These are phyloP conservation scores for Kurtzmaniella natalensis DNA, from an alignment of 1,139 yeast genomes.

Conservation along the genomic window DNA sequence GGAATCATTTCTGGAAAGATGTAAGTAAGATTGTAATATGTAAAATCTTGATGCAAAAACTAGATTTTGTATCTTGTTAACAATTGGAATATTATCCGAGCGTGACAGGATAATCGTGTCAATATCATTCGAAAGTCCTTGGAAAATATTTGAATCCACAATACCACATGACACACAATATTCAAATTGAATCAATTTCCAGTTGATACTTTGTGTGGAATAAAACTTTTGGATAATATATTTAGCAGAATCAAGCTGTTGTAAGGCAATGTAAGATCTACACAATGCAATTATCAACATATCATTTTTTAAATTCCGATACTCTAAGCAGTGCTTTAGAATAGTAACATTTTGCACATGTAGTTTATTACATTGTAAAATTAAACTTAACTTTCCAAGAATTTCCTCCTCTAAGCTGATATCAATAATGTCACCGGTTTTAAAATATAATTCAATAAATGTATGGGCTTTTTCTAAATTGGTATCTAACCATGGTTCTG, in stretches of 20 bases:
- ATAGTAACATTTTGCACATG: background rate
- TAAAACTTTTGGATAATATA: background rate
- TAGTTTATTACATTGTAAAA: constrained; percentile 1
- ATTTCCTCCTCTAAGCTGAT: background rate
- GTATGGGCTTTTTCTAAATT: background rate
- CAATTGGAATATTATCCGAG: constrained; percentile 16
- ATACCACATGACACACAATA: constrained; percentile 15
- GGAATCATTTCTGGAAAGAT: constrained; percentile 12
- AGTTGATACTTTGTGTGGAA: constrained; percentile 13
- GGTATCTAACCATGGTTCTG: background rate
- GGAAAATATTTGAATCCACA: constrained; percentile 10
- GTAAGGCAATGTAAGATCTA: background rate
- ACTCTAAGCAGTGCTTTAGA: background rate
- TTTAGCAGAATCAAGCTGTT: background rate
- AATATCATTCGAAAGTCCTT: background rate
- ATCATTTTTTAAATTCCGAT: constrained; percentile 3
- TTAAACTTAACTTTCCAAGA: background rate
- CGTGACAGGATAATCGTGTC: background rate
- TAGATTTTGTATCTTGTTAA: constrained; percentile 29
- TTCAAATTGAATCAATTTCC: constrained; percentile 32
- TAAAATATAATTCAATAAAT: background rate
- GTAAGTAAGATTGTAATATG: constrained; percentile 20
- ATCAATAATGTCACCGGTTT: background rate
- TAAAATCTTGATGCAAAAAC: constrained; percentile 34
- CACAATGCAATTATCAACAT: constrained; percentile 5